A percentile compares a stretch with the other conserved stretches of the same genome.
Conservation (phyloP, 805 yeast genomes). For the Sugiyamaella chiloensis region DNA sequence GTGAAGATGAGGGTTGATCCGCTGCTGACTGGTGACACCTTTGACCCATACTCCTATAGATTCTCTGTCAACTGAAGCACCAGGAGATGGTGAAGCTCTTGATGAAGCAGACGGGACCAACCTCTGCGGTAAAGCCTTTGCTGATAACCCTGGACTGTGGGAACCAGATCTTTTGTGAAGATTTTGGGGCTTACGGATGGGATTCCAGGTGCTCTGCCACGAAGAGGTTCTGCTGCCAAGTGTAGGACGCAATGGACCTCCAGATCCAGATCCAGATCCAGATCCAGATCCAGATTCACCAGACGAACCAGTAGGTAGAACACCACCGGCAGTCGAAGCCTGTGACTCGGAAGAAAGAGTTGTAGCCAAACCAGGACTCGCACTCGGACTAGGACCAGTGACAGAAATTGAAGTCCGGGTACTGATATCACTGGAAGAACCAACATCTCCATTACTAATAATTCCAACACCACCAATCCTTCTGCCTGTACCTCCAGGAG, state of each 20-base stretch:
- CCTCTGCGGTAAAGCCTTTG: neutral
- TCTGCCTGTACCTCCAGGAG: too few species aligned
- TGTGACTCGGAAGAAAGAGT: too few species aligned
- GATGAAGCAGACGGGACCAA: neutral
- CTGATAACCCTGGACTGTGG: constrained; percentile 19
- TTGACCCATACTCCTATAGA: constrained; percentile 36
- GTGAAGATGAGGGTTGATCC: constrained; percentile 31
- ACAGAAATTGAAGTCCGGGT: too few species aligned
- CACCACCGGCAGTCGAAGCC: too few species aligned
- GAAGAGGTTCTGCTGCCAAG: constrained; percentile 8
- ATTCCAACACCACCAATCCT: too few species aligned
- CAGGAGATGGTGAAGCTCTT: neutral
- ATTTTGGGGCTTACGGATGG: constrained; percentile 3
- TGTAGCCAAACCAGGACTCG: too few species aligned
- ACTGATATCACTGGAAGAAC: too few species aligned
- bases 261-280: too few species aligned
- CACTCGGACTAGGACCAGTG: too few species aligned
- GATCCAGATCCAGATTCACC: neutral
- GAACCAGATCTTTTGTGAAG: constrained; percentile 17
- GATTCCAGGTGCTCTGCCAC: constrained; percentile 2
- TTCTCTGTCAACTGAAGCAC: constrained; percentile 19
- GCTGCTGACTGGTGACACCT: constrained; percentile 29
- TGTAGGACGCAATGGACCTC: constrained; percentile 7
- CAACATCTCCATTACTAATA: too few species aligned
- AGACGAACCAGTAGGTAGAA: neutral